Evolutionary conservation across 441 rosid genomes (phyloP).

Genomic region (Arabidopsis lyrata): DNA sequence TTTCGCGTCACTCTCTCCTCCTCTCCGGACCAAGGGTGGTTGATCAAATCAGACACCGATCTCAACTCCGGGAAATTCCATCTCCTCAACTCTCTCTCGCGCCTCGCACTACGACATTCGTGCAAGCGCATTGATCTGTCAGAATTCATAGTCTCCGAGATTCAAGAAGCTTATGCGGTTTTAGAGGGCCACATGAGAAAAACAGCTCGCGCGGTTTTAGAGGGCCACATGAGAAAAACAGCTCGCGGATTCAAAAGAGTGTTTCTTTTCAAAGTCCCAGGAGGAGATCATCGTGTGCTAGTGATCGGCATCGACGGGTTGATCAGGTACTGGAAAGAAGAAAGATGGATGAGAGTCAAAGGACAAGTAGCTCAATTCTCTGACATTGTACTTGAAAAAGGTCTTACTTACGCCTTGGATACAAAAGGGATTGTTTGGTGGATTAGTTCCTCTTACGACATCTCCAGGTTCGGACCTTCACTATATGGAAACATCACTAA

Average conservation of each 20-base stretch:
- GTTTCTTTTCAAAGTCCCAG: background rate
- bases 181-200: too few species aligned
- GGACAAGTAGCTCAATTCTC: background rate
- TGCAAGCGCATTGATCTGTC: background rate
- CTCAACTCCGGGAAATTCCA: background rate
- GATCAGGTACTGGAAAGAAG: background rate
- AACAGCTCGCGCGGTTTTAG: background rate
- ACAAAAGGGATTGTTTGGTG: slow-evolving; percentile 35
- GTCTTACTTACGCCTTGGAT: slow-evolving; percentile 41
- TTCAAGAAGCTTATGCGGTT: background rate
- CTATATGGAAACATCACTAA: slow-evolving; percentile 11
- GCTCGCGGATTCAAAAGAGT: background rate
- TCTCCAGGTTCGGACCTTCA: slow-evolving; percentile 44
- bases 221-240: too few species aligned
- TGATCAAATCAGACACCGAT: slow-evolving; percentile 32
- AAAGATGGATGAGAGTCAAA: slow-evolving; percentile 9
- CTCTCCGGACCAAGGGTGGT: slow-evolving; percentile 22
- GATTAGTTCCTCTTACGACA: slow-evolving; percentile 37
- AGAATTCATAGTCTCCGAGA: background rate
- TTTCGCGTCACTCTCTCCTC: slow-evolving; percentile 3
- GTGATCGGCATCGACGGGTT: background rate
- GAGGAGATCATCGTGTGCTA: background rate
- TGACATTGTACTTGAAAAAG: slow-evolving; percentile 35
- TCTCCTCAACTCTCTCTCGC: background rate
- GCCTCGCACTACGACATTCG: background rate